Percentiles rank a stretch among this genome's conserved stretches.
Evolutionary conservation across 2,329 filamentous ascomycete genomes (phyloP).

Genomic region (Phoma sp.): DNA sequence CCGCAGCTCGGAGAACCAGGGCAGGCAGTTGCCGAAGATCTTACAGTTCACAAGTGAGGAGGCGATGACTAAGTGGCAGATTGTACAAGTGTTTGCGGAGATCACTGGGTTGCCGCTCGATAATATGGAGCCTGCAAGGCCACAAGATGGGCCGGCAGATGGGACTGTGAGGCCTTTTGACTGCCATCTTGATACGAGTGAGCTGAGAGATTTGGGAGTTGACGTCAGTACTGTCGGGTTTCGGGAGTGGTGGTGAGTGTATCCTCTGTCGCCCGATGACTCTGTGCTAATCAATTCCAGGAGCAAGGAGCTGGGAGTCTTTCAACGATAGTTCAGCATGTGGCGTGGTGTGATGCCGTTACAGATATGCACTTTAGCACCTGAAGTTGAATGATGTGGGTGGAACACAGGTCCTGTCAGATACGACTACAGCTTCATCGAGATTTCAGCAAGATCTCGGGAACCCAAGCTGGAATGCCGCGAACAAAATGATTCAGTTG

Average conservation of each 20-base stretch:
- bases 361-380: too few relatives aligned
- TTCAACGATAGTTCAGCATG: slow-evolving; percentile 16
- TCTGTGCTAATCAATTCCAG: slow-evolving; percentile 26
- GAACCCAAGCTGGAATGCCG: too few relatives aligned
- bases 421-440: too few relatives aligned
- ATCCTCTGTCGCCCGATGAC: not conserved
- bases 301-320: slow-evolving; percentile 42
- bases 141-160: slow-evolving; percentile 73
- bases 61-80: slow-evolving; percentile 86
- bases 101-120: slow-evolving; percentile 77
- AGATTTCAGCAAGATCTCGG: not conserved
- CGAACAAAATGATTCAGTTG: too few relatives aligned
- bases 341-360: not conserved
- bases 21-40: slow-evolving; percentile 66
- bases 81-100: slow-evolving; percentile 77
- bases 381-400: too few relatives aligned
- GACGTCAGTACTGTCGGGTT: slow-evolving; percentile 78
- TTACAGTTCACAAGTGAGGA: slow-evolving; percentile 84
- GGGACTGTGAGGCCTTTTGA: slow-evolving; percentile 83
- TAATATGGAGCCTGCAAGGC: slow-evolving; percentile 61
- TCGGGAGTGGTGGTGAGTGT: slow-evolving; percentile 73
- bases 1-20: slow-evolving; percentile 32
- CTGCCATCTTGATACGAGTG: slow-evolving; percentile 81
- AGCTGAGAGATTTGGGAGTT: slow-evolving; percentile 74
- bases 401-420: too few relatives aligned